Conservation (phyloP, 352 stramenopile species). For the Sclerospora graminicola region DNA sequence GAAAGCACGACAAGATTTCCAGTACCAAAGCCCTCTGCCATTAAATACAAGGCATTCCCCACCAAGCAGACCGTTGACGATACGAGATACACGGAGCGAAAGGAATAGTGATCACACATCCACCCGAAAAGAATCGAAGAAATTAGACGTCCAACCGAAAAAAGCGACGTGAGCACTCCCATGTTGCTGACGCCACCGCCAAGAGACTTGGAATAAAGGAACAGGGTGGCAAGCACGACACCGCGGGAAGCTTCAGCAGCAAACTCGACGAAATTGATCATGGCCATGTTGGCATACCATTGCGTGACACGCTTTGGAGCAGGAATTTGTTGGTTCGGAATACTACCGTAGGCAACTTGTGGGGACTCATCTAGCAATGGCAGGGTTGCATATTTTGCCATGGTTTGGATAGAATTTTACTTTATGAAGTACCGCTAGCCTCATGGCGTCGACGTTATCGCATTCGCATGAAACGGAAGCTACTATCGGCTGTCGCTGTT, state of each 20-base stretch:
- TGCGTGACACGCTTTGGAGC: slow-evolving; percentile 5
- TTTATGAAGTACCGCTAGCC: too few relatives aligned
- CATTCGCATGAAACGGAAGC: neutral
- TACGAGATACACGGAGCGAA: slow-evolving; percentile 58
- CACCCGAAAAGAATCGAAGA: slow-evolving; percentile 66
- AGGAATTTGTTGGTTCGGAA: slow-evolving; percentile 1
- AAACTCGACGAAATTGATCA: slow-evolving; percentile 77
- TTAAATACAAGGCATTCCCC: slow-evolving; percentile 53
- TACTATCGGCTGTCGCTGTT: neutral
- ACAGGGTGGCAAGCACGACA: slow-evolving; percentile 61
- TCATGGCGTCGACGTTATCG: too few relatives aligned
- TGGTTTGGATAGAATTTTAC: neutral
- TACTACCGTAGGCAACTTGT: slow-evolving; percentile 9
- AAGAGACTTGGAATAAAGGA: slow-evolving; percentile 66
- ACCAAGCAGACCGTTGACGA: slow-evolving; percentile 47
- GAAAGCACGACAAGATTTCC: slow-evolving; percentile 38
- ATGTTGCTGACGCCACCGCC: slow-evolving; percentile 52
- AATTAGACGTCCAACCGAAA: slow-evolving; percentile 58
- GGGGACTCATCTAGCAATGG: slow-evolving; percentile 8
- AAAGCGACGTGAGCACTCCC: slow-evolving; percentile 62
- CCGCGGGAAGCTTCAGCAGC: slow-evolving; percentile 56
- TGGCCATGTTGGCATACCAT: slow-evolving; percentile 60
- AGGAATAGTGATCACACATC: slow-evolving; percentile 70
- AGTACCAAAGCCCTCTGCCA: slow-evolving; percentile 39
- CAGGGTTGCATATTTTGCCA: slow-evolving; percentile 10